Evolutionary conservation across 495 filamentous ascomycete genomes (phyloP), one percentile per base, ranked within the genome.

Genomic region (Neohortaea acidophila): DNA sequence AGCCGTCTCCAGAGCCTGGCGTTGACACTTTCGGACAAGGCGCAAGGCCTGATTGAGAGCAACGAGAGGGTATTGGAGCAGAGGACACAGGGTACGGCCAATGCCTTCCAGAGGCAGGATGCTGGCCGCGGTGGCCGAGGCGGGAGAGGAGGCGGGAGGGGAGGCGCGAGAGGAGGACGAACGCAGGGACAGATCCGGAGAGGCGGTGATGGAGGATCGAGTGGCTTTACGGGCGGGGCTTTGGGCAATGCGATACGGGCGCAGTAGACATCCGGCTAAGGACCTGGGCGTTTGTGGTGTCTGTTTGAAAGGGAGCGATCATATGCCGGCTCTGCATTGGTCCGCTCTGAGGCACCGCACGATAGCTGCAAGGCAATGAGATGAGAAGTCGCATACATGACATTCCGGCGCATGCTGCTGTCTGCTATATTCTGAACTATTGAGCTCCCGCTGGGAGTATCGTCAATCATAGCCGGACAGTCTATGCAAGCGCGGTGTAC

Each of bases 1-100:
- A 93, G 84, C 44, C 73, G 89, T 47, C 74, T 99, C 36, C 89
- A 99, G 65, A 92, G 82, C 63, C 66, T 96, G 56, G 84, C 92
- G 39, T 72, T 99, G 43, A 89, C 84, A 17, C 65, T 99, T 32
- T 80, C 80, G 41, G 89, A 99, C 67, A 99, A 96, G 70, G 87
- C 89, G 28, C 87, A 80, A 52, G 77, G 77, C 31, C 70, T 99
- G 19, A 93, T 96, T 59, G 89, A 99, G 67, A 74, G 78, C 52
- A 99, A 99, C 64, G 89, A 99, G 64, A 79, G 91, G 56, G 87
- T 83, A 33, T 69, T 96, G 44, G 89, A 99, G 70, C 84, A 92
- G 60, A 74, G 87, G 55, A 99, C 89, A 38, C 84, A 92, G 59
- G 89, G 89, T 39, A 89, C 84, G 48, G 76, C 86, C 31, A 92